Evolutionary conservation across 169 alveolate species (phyloP).

Genomic region (Cryptosporidium xiaoi): DNA sequence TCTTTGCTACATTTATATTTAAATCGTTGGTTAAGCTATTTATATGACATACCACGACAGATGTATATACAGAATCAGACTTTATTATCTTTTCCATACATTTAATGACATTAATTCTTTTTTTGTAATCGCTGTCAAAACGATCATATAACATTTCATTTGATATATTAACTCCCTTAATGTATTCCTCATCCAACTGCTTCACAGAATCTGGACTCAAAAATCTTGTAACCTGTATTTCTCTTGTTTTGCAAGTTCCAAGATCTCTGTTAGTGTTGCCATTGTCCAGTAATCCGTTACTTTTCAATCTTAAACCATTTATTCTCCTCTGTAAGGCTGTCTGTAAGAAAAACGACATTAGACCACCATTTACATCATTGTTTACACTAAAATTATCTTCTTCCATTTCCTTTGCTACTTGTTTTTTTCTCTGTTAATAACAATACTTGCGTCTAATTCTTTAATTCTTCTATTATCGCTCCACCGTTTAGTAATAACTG

Average conservation of each 20-base stretch:
- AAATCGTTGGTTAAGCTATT: constrained; percentile 15
- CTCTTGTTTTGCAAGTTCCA: neutral
- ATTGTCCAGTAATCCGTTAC: too few species aligned
- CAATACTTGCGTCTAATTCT: too few species aligned
- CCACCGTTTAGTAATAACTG: too few species aligned
- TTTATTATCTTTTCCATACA: constrained; percentile 47
- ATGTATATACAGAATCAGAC: constrained; percentile 37
- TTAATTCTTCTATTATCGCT: too few species aligned
- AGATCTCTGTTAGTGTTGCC: neutral
- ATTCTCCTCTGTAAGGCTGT: constrained; percentile 44
- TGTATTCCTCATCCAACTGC: constrained; percentile 25
- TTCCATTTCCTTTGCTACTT: too few species aligned
- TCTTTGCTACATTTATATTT: constrained; percentile 33
- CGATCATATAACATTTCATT: constrained; percentile 30
- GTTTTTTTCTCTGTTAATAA: too few species aligned
- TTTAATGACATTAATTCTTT: constrained; percentile 7
- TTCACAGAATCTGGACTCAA: neutral
- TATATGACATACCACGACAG: constrained; percentile 1
- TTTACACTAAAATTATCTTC: too few species aligned
- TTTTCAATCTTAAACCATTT: neutral
- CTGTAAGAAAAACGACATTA: constrained; percentile 7
- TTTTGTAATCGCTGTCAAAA: constrained; percentile 38
- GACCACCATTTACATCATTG: too few species aligned
- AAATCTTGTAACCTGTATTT: neutral
- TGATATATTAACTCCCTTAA: constrained; percentile 16